phyloP scores from a whole-genome alignment of 2,329 filamentous ascomycete species.

The Cytospora paraplurivora region DNA sequence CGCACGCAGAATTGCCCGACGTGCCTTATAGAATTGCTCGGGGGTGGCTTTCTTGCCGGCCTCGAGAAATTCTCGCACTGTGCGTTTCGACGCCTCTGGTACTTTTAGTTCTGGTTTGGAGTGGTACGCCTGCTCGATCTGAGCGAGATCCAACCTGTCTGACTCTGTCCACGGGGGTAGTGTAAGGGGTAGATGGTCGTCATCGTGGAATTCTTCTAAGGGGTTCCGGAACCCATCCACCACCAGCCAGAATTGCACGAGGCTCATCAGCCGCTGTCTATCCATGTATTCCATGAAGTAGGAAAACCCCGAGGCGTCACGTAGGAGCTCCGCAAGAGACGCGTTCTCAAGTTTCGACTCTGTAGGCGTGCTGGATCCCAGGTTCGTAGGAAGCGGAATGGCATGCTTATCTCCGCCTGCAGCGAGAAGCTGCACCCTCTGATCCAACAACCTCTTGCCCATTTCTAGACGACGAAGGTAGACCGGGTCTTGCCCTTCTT shows the following conservation, averaged over 20 bases:
- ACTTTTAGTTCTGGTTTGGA: constrained; percentile 80
- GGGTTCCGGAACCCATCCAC: constrained; percentile 96
- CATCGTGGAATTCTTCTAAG: constrained; percentile 80
- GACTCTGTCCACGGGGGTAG: constrained; percentile 76
- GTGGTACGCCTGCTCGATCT: constrained; percentile 90
- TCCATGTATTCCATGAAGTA: constrained; percentile 99
- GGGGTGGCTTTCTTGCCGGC: constrained; percentile 76
- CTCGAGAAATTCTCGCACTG: constrained; percentile 76
- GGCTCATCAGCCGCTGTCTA: constrained; percentile 77
- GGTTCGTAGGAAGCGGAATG: constrained; percentile 33
- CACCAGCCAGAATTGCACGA: constrained; percentile 98
- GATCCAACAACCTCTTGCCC: constrained; percentile 85
- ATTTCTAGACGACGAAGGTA: constrained; percentile 91
- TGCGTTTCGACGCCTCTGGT: constrained; percentile 65
- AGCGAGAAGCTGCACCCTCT: constrained; percentile 81
- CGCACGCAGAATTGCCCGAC: constrained; percentile 76
- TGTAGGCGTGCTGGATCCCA: constrained; percentile 37
- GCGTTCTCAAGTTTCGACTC: constrained; percentile 73
- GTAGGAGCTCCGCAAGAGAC: constrained; percentile 80
- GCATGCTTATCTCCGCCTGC: constrained; percentile 59
- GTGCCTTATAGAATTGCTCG: constrained; percentile 79
- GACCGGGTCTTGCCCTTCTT: constrained; percentile 78
- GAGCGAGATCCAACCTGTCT: constrained; percentile 82
- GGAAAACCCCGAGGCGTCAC: constrained; percentile 85
- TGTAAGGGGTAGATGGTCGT: constrained; percentile 61